Conservation (phyloP, 1,284 basidiomycete species). For the Rhodofomes roseus region DNA sequence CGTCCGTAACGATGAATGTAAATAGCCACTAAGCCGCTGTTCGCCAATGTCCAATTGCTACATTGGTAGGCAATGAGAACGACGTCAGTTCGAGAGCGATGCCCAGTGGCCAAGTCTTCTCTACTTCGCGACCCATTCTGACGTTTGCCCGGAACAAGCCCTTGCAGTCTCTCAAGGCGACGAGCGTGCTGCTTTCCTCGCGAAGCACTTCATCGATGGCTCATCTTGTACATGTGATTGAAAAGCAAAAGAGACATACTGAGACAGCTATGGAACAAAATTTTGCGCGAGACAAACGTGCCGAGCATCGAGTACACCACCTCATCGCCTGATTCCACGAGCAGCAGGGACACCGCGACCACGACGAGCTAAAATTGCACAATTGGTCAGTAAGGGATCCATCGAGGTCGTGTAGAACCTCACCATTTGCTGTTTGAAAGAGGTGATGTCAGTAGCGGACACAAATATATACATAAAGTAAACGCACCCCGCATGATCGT, state of each 20-base stretch:
- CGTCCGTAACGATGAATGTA: not conserved
- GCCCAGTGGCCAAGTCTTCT: no score
- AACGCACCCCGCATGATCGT: constrained; percentile 90
- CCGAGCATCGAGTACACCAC: constrained; percentile 4
- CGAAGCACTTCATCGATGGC: not conserved
- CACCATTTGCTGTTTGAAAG: constrained; percentile 9
- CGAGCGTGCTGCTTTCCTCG: not conserved
- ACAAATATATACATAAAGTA: constrained; percentile 8
- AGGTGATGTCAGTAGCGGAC: constrained; percentile 7
- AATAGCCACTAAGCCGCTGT: no score
- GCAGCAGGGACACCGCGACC: constrained; percentile 74
- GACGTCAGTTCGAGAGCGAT: no score
- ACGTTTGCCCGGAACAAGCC: no score
- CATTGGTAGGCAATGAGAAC: no score
- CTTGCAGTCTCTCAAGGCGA: no score
- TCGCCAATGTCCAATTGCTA: not conserved
- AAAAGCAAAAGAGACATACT: constrained; percentile 11
- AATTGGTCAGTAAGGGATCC: constrained; percentile 4
- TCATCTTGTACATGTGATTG: not conserved
- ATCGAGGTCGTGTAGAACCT: not conserved
- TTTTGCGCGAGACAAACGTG: constrained; percentile 13
- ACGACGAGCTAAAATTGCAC: constrained; percentile 62
- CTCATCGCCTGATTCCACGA: constrained; percentile 75
- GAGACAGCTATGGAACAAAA: constrained; percentile 23
- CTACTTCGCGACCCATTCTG: no score